A percentile compares a stretch with the other conserved stretches of the same genome.
Evolutionary conservation across 2,329 filamentous ascomycete genomes (phyloP).

Genomic region (Esteya vermicola): DNA sequence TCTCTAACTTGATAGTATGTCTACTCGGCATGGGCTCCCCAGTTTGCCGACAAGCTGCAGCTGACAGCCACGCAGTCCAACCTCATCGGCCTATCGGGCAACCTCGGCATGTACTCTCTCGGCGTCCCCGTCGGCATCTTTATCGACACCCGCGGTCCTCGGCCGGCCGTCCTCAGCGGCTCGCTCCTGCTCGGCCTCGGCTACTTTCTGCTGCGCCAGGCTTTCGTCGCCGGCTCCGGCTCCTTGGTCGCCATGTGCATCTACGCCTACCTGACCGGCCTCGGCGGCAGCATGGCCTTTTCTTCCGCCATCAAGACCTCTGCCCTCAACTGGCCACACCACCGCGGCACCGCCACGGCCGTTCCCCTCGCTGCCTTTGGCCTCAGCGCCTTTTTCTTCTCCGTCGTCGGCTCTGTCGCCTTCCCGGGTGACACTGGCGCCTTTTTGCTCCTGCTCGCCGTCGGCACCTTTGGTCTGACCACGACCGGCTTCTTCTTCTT

Average conservation of each 20-base stretch:
- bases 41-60: conserved; percentile 76
- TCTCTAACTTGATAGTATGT: conserved; percentile 53
- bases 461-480: conserved; percentile 64
- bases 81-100: conserved; percentile 72
- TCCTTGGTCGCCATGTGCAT: conserved; percentile 56
- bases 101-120: conserved; percentile 84
- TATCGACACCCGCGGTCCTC: conserved; percentile 68
- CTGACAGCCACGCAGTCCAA: conserved; percentile 90
- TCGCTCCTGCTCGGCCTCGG: conserved; percentile 59
- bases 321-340: conserved; percentile 80
- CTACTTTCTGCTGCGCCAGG: conserved; percentile 73
- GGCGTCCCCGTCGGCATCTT: conserved; percentile 83
- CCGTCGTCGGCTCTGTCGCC: conserved; percentile 59
- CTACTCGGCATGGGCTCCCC: conserved; percentile 94
- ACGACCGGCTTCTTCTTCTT: conserved; percentile 76
- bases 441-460: conserved; percentile 67
- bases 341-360: conserved; percentile 85
- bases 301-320: conserved; percentile 73
- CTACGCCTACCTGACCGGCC: conserved; percentile 71
- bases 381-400: conserved; percentile 93
- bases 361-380: conserved; percentile 90
- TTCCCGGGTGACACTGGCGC: conserved; percentile 73
- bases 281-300: conserved; percentile 88
- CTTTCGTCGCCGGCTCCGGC: conserved; percentile 55
- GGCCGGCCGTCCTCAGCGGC: conserved; percentile 64